A percentile compares a stretch with the other conserved stretches of the same genome.
Conservation (phyloP, 768 basidiomycete genomes). For the Daedaleopsis sinensis region DNA sequence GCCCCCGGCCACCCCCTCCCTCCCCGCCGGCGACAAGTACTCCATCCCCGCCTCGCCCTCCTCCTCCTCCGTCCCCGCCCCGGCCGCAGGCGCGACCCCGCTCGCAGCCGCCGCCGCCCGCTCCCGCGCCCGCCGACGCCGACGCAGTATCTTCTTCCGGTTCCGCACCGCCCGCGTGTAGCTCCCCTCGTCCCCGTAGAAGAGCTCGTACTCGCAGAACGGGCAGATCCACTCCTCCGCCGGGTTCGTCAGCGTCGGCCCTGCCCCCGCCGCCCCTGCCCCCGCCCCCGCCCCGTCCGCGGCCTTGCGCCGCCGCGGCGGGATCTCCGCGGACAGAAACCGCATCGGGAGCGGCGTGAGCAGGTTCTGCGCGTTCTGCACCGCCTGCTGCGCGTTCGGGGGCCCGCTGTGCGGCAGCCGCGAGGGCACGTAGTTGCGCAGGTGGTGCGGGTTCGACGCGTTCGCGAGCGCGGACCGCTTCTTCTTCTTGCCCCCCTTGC, state of each 20-base stretch:
- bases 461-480: constrained; percentile 90
- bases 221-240: constrained; percentile 93
- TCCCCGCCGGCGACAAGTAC: constrained; percentile 21
- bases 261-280: constrained; percentile 3
- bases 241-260: constrained; percentile 50
- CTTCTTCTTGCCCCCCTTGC: constrained; percentile 76
- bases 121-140: constrained; percentile 73
- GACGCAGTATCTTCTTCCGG: constrained; percentile 76
- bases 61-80: constrained; percentile 27
- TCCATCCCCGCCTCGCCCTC: not conserved
- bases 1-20: constrained; percentile 22
- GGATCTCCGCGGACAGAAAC: constrained; percentile 71
- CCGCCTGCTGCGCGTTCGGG: constrained; percentile 41
- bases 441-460: constrained; percentile 93
- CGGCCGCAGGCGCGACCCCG: constrained; percentile 30
- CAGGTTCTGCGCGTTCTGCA: constrained; percentile 47
- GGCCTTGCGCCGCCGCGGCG: constrained; percentile 42
- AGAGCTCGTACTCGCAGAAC: constrained; percentile 90
- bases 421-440: constrained; percentile 91
- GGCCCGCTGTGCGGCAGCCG: constrained; percentile 57
- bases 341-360: constrained; percentile 64
- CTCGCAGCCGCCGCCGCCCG: constrained; percentile 60
- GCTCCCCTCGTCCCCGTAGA: constrained; percentile 80
- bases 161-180: constrained; percentile 68
- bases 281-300: not conserved